These are phyloP conservation scores for Aureobasidium uvarum DNA, from an alignment of 2,329 filamentous ascomycete genomes.

Conservation along the genomic window DNA sequence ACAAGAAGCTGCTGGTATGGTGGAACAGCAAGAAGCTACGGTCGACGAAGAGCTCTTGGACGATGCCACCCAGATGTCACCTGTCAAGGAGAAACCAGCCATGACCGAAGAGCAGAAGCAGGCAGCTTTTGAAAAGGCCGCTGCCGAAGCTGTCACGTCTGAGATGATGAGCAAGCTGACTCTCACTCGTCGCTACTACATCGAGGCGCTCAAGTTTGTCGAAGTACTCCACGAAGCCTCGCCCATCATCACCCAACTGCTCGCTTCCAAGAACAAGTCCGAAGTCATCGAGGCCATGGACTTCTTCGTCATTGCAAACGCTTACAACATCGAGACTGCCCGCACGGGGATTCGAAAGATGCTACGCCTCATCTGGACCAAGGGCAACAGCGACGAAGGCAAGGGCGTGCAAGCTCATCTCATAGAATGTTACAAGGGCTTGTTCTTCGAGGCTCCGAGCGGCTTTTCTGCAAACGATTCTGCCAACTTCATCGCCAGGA, in stretches of 20 bases:
- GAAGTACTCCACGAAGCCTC: slow-evolving; percentile 84
- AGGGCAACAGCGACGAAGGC: slow-evolving; percentile 97
- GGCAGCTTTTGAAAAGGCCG: slow-evolving; percentile 71
- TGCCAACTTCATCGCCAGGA: slow-evolving; percentile 91
- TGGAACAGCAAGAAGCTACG: slow-evolving; percentile 60
- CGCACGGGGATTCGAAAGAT: slow-evolving; percentile 91
- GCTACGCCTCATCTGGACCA: slow-evolving; percentile 97
- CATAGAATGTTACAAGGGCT: slow-evolving; percentile 91
- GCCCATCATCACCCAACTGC: slow-evolving; percentile 74
- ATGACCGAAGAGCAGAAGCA: slow-evolving; percentile 79
- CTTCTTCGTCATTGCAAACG: slow-evolving; percentile 92
- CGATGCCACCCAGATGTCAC: slow-evolving; percentile 77
- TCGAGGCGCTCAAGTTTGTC: slow-evolving; percentile 92
- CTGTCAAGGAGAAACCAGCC: slow-evolving; percentile 57
- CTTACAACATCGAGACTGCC: slow-evolving; percentile 92
- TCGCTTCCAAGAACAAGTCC: slow-evolving; percentile 95
- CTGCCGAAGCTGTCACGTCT: slow-evolving; percentile 82
- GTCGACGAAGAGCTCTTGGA: slow-evolving; percentile 79
- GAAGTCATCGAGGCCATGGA: slow-evolving; percentile 99
- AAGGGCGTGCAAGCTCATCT: slow-evolving; percentile 96
- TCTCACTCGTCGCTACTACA: slow-evolving; percentile 83
- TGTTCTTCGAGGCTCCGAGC: slow-evolving; percentile 95
- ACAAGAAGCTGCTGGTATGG: slow-evolving; percentile 71
- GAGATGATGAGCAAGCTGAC: slow-evolving; percentile 86
- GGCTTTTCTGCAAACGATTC: slow-evolving; percentile 84